Evolutionary conservation across 1,284 basidiomycete species (phyloP).

Genomic region (Trametes sp.): DNA sequence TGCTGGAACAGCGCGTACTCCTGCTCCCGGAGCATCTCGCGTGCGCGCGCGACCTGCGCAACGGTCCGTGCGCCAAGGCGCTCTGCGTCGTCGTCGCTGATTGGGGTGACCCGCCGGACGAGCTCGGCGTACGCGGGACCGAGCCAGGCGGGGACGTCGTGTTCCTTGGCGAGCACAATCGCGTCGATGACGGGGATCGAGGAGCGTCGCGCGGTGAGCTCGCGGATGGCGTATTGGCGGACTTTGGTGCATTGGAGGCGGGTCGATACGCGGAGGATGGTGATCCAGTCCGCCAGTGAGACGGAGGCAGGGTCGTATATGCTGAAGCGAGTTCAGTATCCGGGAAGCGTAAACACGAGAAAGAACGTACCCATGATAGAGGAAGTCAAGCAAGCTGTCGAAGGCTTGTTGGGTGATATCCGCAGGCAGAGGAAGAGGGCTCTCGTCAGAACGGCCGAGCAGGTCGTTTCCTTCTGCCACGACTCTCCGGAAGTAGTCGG

Average conservation of each 20-base stretch:
- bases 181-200: conserved; percentile 44
- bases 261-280: conserved; percentile 46
- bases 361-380: conserved; percentile 44
- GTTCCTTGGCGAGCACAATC: conserved; percentile 47
- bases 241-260: conserved; percentile 42
- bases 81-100: conserved; percentile 47
- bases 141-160: conserved; percentile 49
- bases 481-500: conserved; percentile 44
- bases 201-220: conserved; percentile 38
- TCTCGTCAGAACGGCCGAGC: conserved; percentile 40
- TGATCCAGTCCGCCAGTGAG: conserved; percentile 43
- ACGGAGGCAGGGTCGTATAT: conserved; percentile 39
- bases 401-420: conserved; percentile 41
- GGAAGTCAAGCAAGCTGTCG: conserved; percentile 44
- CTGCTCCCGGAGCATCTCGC: conserved; percentile 35
- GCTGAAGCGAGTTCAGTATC: conserved; percentile 22
- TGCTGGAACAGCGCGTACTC: conserved; percentile 30
- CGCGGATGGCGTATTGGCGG: conserved; percentile 42
- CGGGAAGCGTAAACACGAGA: background rate
- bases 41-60: conserved; percentile 33
- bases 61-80: conserved; percentile 41
- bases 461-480: conserved; percentile 30
- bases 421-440: conserved; percentile 39
- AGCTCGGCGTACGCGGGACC: conserved; percentile 47
- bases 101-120: conserved; percentile 43